Evolutionary conservation across 345 rosid genomes (phyloP), one percentile per base, ranked within the genome.

Genomic region (Dipteronia sinensis): DNA sequence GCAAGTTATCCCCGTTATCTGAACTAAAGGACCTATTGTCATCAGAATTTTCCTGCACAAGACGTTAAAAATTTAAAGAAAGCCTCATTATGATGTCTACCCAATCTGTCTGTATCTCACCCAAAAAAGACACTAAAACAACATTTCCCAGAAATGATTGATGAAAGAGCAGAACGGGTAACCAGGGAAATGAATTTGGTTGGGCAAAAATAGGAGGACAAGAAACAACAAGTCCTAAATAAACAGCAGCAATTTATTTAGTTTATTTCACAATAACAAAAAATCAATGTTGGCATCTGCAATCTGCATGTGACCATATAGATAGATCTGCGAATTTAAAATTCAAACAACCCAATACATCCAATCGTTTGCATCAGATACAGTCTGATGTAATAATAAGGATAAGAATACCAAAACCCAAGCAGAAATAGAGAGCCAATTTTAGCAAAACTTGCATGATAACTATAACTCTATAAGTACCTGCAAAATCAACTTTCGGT

Each of bases 21-120:
- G 82, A 81, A 65, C 69, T 63, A 20, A 76, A 55, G 72, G 80
- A 78, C 58, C 58, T 74, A 38, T 82, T 75, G 76, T 82, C 85
- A 69, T 77, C 85, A 23, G 75, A 77, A 67, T 73, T 76, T 47
- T 80, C 85, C 90, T 89, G 79, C 71, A 85, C 40, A 78, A 71
- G 69, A 80, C 19, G 38, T 51, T 29, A n/a, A 49, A 44, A 61
- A 68, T 25, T 77, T 47, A 67, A 69, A 73, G 72, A 75, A 65
- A 63, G 77, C 79, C 42, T 62, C 17, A 23, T 53, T 81, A 20
- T 23, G 19, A 65, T 34, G 78, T 49, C 23, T 46, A 23, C 3
- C 7, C 31, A 47, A 49, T 12, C 34, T 29, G 47, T 12, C 34
- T 29, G 47, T 69, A 19, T 58, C 73, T 69, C 67, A 79, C 81